phyloP scores from a whole-genome alignment of 345 rosid genomes.

The Dipteronia dyeriana region DNA sequence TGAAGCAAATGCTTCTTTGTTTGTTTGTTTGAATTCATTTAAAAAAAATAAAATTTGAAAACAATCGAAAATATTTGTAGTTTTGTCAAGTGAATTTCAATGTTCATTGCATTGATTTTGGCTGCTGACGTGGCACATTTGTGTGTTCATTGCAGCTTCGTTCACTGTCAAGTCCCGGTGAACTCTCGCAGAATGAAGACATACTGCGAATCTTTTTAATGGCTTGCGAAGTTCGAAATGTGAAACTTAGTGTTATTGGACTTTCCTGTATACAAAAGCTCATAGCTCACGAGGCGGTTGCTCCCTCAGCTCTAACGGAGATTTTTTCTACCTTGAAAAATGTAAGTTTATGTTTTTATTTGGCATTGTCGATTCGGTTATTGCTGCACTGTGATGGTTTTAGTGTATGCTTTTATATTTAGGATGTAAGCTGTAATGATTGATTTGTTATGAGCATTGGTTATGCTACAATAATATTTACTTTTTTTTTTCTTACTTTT shows the following conservation, averaged over 20 bases:
- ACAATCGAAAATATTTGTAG: too few relatives aligned
- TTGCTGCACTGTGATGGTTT: neutral
- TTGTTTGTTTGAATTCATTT: neutral
- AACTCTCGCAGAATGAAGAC: conserved; percentile 80
- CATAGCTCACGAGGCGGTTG: conserved; percentile 92
- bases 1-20: neutral
- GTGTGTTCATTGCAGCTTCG: conserved; percentile 63
- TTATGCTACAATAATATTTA: neutral
- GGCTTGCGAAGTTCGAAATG: conserved; percentile 91
- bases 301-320: conserved; percentile 77
- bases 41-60: neutral
- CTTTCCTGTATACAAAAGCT: conserved; percentile 95
- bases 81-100: too few relatives aligned
- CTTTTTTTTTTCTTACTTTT: too few relatives aligned
- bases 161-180: conserved; percentile 75
- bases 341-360: conserved; percentile 48
- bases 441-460: neutral
- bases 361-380: neutral
- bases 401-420: neutral
- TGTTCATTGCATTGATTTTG: neutral
- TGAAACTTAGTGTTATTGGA: conserved; percentile 90
- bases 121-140: neutral
- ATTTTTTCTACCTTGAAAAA: conserved; percentile 80
- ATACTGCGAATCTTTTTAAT: conserved; percentile 78
- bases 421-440: neutral